phyloP scores from a whole-genome alignment of 1,284 basidiomycete species.

The Cronartium ribicola region DNA sequence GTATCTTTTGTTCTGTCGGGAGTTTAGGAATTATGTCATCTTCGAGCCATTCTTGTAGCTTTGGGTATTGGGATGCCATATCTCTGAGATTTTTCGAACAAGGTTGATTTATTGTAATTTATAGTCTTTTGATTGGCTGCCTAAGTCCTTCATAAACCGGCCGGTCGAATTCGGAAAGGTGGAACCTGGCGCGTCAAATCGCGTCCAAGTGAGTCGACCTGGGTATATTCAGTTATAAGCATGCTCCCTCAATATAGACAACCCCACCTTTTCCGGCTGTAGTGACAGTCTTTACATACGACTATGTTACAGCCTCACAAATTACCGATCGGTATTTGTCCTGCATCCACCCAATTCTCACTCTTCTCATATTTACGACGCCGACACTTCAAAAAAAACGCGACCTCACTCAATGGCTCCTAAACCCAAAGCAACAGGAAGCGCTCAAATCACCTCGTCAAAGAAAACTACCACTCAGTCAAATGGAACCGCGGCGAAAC shows the following conservation, averaged over 20 bases:
- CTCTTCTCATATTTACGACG: neutral
- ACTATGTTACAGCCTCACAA: too few relatives aligned
- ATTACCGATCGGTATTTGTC: too few relatives aligned
- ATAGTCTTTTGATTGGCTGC: too few relatives aligned
- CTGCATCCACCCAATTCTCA: too few relatives aligned
- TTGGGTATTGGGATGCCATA: neutral
- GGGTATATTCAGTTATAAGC: too few relatives aligned
- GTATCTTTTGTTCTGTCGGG: neutral
- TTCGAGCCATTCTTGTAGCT: neutral
- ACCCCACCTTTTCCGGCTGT: too few relatives aligned
- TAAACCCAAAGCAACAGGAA: neutral
- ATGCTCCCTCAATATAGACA: too few relatives aligned
- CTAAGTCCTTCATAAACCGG: too few relatives aligned
- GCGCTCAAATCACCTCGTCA: neutral
- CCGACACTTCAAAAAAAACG: neutral
- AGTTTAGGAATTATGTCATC: neutral
- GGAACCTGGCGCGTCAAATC: neutral
- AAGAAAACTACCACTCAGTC: neutral
- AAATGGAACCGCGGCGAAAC: neutral
- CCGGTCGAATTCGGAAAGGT: neutral
- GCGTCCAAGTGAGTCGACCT: neutral
- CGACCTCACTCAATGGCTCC: neutral
- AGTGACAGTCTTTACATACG: too few relatives aligned
- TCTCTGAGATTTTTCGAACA: too few relatives aligned
- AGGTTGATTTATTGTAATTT: too few relatives aligned